These are phyloP conservation scores for Adenanthera pavonina DNA, from an alignment of 306 rosid genomes.

Conservation along the genomic window DNA sequence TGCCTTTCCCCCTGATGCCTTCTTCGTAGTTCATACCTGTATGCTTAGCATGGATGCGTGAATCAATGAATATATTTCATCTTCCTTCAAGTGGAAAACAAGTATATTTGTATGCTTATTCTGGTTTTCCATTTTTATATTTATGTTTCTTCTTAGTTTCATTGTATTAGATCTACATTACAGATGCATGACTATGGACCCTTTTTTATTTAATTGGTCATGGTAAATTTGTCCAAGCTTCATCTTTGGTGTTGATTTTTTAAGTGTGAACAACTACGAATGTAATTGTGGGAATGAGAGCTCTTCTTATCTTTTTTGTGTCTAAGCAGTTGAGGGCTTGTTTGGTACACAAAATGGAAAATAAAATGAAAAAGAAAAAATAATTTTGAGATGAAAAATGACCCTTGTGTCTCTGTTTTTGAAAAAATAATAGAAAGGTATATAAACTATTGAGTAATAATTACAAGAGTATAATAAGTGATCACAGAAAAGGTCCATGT, in stretches of 20 bases:
- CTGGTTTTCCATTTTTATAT: neutral
- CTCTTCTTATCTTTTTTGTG: constrained; percentile 19
- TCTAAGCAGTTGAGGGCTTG: neutral
- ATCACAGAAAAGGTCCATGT: neutral
- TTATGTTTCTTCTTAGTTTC: neutral
- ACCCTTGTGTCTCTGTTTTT: neutral
- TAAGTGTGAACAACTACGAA: neutral
- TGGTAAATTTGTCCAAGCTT: neutral
- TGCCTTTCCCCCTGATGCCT: neutral
- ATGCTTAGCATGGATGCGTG: neutral
- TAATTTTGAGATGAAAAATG: neutral
- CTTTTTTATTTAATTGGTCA: neutral
- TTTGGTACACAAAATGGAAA: neutral
- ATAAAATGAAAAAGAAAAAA: neutral
- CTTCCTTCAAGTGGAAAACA: constrained; percentile 5
- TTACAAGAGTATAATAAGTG: neutral
- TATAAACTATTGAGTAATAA: neutral
- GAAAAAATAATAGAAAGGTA: too few relatives aligned
- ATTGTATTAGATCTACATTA: constrained; percentile 10
- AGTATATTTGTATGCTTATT: neutral
- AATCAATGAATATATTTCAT: neutral
- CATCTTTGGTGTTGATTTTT: neutral
- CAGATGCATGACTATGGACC: constrained; percentile 24
- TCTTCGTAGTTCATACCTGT: neutral
- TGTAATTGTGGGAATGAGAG: constrained; percentile 7